Evolutionary conservation across 352 stramenopile species (phyloP).

Genomic region (Globisporangium carolinianum): DNA sequence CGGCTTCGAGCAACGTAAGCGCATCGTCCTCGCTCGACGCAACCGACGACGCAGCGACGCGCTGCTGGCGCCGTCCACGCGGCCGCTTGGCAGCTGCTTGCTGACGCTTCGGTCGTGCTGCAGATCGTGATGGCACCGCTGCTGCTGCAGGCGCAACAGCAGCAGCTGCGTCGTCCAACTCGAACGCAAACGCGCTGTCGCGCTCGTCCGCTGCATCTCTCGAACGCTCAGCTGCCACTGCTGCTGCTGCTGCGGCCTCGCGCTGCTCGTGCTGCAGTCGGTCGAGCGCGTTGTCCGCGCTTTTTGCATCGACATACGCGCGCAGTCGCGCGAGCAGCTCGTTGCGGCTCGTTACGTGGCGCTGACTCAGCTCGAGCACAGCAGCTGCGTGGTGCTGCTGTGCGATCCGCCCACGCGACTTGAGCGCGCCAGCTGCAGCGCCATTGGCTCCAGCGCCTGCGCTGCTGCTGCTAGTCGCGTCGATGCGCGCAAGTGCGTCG

Average conservation of each 20-base stretch:
- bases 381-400: neutral
- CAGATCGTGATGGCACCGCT: neutral
- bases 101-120: neutral
- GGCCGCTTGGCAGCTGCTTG: neutral
- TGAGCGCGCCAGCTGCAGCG: neutral
- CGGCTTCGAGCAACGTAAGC: conserved; percentile 41
- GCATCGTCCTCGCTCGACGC: conserved; percentile 25
- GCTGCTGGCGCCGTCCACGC: too few species aligned
- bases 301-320: conserved; percentile 5
- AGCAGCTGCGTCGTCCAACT: conserved; percentile 1
- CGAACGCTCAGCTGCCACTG: neutral
- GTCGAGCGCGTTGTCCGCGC: neutral
- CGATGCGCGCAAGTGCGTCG: conserved; percentile 3
- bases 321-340: conserved; percentile 4
- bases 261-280: neutral
- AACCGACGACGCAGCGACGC: conserved; percentile 10
- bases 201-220: neutral
- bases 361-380: conserved; percentile 1
- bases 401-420: neutral
- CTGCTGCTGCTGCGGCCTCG: neutral
- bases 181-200: conserved; percentile 1
- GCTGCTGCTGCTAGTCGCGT: neutral
- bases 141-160: neutral
- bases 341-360: conserved; percentile 6
- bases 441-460: neutral